Base-by-base conservation (phyloP, 1,284 basidiomycete species). In the Trichosporon faecale region DNA sequence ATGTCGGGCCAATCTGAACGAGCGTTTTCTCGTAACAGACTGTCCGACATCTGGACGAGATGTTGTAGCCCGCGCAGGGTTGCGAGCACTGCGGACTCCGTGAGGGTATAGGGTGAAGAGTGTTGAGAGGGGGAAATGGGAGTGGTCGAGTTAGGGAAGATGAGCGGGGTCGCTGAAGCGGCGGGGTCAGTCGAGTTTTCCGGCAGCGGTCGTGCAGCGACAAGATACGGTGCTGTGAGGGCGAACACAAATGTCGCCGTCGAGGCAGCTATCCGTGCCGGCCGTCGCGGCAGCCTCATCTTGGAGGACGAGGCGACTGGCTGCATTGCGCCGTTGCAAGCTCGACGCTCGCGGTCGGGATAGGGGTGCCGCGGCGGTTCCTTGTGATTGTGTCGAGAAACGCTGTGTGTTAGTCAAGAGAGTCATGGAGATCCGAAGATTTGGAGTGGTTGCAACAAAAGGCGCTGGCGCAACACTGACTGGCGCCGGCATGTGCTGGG, bases 161-260 rank as follows among this genome's bases (percentile, higher is more conserved):
- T 44, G 66, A 69, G 57, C 4, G 16, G 29, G 14, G 57, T 61
- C 7, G 29, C 6, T 21, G 57, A 9, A n/a, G 18, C 27, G 18
- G 27, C 27, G 7, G 57, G 23, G 57, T 29, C 27, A 11, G 16
- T 16, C 27, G 57, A 61, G 16, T 16, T 18, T 29, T n/a, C 27
- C 23, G 57, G 57, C 18, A 61, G 16, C 18, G 57, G 57, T 61
- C 57, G 57, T 18, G 78, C 76, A 7, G 74, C 66, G 3, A 72
- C 73, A 57, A 80, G 68, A 60, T 76, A 75, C 5, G 80, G 80
- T 25, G 75, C 66, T 21, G 73, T 72, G 23, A 78, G 75, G 31
- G 77, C 52, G 57, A 79, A 66, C 29, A 76, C 73, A 29, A 77
- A 74, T 2, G 73, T 65, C n/a, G 40, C 68, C 1, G 70, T 65